Base-by-base conservation (phyloP, 164 flowering plant species). In the Hamamelis virginiana region DNA sequence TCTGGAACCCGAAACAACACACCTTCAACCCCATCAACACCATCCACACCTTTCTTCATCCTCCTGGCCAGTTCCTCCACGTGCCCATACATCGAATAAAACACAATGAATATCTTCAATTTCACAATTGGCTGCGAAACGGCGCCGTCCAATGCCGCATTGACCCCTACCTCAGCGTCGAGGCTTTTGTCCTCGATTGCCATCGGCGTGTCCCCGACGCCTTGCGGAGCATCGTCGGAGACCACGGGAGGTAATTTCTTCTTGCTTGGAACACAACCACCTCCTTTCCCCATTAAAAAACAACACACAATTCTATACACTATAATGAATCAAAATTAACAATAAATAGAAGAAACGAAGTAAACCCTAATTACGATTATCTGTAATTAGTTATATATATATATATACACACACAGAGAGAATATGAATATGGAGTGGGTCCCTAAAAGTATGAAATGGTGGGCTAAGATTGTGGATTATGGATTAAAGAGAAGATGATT, bases 231-330 rank as follows among this genome's bases (percentile, higher is more conserved):
- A 69, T 64, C 77, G 10, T 71, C 74, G 16, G 78, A 65, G 13
- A 68, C 80, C 12, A 21, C 81, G 48, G 38, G 19, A 9, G 84
- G 82, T 23, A 38, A 13, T 43, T 77, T 80, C 71, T 85, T 87
- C 79, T 86, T 87, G 83, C 90, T 87, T 0, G 95, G 95, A 9
- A 89, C 89, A 53, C 95, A 89, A 33, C 95, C 95, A 18, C 95
- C 95, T 52, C 95, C 95, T 77, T 89, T 89, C 18, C 95, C 95
- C 95, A 89, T 89, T 59, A 53, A 28, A 66, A 56, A 62, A 22
- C 9, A 38, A 46, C 21, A 8, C 22, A 43, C 16, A 46, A 46
- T 33, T 33, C 41, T 33, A 6, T 33, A 33, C 41, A 33, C 41
- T 2, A 33, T 2, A 33, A 33, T 33, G 41, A 33, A 33, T 33